phyloP scores from a whole-genome alignment of 2,329 filamentous ascomycete species.

The Xylaria arbuscula region DNA sequence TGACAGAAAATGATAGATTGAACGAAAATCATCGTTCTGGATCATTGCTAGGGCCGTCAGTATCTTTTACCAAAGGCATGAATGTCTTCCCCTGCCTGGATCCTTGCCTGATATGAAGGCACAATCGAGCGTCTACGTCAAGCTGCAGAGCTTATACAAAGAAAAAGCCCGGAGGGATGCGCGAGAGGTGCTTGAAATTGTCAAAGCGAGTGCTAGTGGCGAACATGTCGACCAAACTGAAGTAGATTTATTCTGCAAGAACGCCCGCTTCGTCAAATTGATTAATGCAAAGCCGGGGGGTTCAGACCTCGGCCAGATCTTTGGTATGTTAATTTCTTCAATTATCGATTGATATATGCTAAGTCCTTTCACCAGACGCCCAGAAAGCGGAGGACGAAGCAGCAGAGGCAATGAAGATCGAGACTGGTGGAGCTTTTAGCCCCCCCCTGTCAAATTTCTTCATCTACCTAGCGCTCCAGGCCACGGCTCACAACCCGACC shows the following conservation, averaged over 20 bases:
- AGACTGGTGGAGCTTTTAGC: constrained; percentile 48
- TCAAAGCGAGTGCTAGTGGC: constrained; percentile 64
- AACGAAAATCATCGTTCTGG: constrained; percentile 79
- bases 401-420: constrained; percentile 57
- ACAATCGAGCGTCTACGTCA: constrained; percentile 87
- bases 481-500: constrained; percentile 59
- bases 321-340: constrained; percentile 58
- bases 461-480: constrained; percentile 74
- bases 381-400: constrained; percentile 67
- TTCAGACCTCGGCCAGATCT: constrained; percentile 62
- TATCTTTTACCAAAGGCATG: constrained; percentile 78
- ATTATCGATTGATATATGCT: constrained; percentile 45
- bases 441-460: constrained; percentile 71
- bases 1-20: constrained; percentile 50
- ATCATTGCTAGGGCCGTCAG: constrained; percentile 83
- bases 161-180: constrained; percentile 82
- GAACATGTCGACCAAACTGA: constrained; percentile 73
- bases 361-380: constrained; percentile 54
- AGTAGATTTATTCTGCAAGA: constrained; percentile 94
- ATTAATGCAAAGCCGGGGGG: constrained; percentile 67
- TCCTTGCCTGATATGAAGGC: constrained; percentile 98
- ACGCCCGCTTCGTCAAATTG: constrained; percentile 91
- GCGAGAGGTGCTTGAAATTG: constrained; percentile 75
- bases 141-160: constrained; percentile 94
- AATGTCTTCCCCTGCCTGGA: constrained; percentile 83